phyloP scores from a whole-genome alignment of 225 moss, liverwort and hornwort genomes.

The Takakia lepidozioides region DNA sequence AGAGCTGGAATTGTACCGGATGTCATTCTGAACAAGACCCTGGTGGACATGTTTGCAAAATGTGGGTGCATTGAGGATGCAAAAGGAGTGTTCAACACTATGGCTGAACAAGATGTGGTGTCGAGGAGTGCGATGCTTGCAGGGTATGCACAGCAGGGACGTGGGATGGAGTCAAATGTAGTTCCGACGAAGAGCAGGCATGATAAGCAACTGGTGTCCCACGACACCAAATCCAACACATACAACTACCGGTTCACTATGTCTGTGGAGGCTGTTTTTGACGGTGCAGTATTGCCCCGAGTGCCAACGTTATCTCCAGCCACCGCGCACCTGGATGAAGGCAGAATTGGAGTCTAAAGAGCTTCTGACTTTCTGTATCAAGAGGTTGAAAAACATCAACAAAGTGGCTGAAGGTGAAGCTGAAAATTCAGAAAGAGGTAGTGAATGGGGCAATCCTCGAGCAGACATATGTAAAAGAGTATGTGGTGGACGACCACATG shows the following conservation, averaged over 20 bases:
- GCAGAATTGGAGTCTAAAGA: slow-evolving; percentile 99
- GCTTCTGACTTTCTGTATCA: slow-evolving; percentile 89
- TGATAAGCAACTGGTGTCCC: slow-evolving; percentile 94
- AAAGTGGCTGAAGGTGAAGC: slow-evolving; percentile 96
- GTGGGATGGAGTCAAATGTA: slow-evolving; percentile 71
- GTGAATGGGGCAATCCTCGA: slow-evolving; percentile 97
- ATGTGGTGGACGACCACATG: slow-evolving; percentile 91
- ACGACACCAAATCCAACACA: slow-evolving; percentile 82
- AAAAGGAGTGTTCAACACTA: too few relatives aligned
- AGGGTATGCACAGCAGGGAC: too few relatives aligned
- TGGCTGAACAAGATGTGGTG: too few relatives aligned
- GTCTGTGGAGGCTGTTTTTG: slow-evolving; percentile 95
- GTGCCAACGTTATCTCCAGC: slow-evolving; percentile 86
- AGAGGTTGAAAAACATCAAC: slow-evolving; percentile 78
- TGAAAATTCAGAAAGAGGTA: slow-evolving; percentile 96
- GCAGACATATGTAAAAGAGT: slow-evolving; percentile 85
- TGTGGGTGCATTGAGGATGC: too few relatives aligned
- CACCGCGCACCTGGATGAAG: slow-evolving; percentile 87
- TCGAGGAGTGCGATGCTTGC: too few relatives aligned
- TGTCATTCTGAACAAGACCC: too few relatives aligned
- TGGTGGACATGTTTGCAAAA: too few relatives aligned
- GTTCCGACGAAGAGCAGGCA: slow-evolving; percentile 77
- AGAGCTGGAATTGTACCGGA: too few relatives aligned
- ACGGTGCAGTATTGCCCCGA: slow-evolving; percentile 82
- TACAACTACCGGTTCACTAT: slow-evolving; percentile 96